These are phyloP conservation scores for Penstemon newberryi DNA, from an alignment of 257 asterid genomes.

Conservation along the genomic window DNA sequence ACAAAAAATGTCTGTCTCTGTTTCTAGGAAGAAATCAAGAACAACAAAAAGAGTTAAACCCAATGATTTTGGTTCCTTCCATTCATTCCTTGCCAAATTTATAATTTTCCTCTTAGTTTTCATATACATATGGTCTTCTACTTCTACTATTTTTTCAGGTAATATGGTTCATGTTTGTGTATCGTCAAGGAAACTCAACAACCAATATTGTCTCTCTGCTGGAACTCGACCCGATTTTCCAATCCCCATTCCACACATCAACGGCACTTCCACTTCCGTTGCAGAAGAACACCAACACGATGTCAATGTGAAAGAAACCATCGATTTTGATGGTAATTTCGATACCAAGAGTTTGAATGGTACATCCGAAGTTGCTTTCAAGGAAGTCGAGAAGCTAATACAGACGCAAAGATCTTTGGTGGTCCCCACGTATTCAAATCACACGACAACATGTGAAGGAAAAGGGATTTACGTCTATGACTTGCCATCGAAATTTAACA, in stretches of 20 bases:
- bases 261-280: constrained; percentile 25
- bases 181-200: constrained; percentile 58
- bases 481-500: constrained; percentile 68
- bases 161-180: constrained; percentile 54
- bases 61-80: constrained; percentile 26
- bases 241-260: constrained; percentile 33
- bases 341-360: constrained; percentile 25
- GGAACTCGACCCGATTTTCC: constrained; percentile 52
- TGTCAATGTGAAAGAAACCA: background rate
- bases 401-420: constrained; percentile 56
- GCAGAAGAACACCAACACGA: background rate
- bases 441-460: constrained; percentile 39
- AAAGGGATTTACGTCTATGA: constrained; percentile 63
- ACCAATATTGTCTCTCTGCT: constrained; percentile 63
- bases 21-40: constrained; percentile 46
- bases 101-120: constrained; percentile 40
- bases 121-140: constrained; percentile 59
- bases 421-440: constrained; percentile 15
- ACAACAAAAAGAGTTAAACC: constrained; percentile 30
- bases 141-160: constrained; percentile 54
- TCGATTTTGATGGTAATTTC: background rate
- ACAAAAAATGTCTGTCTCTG: constrained; percentile 36
- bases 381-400: constrained; percentile 43
- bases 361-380: constrained; percentile 37
- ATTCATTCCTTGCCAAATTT: constrained; percentile 35